phyloP scores from a whole-genome alignment of 768 basidiomycete species.

The Lepiota venenata region DNA sequence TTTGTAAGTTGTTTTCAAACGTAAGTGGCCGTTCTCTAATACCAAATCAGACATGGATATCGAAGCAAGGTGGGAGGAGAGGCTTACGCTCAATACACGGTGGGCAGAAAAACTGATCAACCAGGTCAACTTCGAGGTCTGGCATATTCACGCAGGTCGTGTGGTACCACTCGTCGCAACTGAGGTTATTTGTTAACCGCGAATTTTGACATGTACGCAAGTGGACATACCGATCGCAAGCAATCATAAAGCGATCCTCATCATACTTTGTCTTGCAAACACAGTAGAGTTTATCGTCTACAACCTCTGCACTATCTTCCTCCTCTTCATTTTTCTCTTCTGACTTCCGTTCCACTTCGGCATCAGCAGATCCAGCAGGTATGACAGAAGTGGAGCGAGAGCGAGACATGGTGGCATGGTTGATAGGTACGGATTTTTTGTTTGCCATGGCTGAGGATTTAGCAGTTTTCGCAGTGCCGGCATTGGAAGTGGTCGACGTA shows the following conservation, averaged over 20 bases:
- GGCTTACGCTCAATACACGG: slow-evolving; percentile 70
- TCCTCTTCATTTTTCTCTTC: slow-evolving; percentile 48
- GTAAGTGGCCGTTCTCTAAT: slow-evolving; percentile 56
- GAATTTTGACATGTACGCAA: background rate
- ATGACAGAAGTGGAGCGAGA: slow-evolving; percentile 73
- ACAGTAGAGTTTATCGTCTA: slow-evolving; percentile 77
- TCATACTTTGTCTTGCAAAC: slow-evolving; percentile 87
- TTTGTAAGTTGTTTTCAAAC: slow-evolving; percentile 76
- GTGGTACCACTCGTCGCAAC: slow-evolving; percentile 96
- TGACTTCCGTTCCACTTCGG: slow-evolving; percentile 30
- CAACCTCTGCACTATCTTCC: slow-evolving; percentile 38
- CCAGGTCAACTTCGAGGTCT: slow-evolving; percentile 79
- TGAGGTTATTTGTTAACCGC: slow-evolving; percentile 22
- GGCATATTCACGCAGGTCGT: slow-evolving; percentile 80
- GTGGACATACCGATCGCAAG: slow-evolving; percentile 76
- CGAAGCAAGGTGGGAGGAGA: background rate
- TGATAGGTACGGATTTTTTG: slow-evolving; percentile 17
- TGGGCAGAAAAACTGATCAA: slow-evolving; percentile 92
- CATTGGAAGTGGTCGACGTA: slow-evolving; percentile 8
- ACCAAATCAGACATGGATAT: background rate
- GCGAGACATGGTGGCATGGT: slow-evolving; percentile 36
- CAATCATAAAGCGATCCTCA: slow-evolving; percentile 88
- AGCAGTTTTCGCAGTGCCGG: slow-evolving; percentile 20
- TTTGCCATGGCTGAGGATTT: slow-evolving; percentile 8
- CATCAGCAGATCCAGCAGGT: slow-evolving; percentile 41